Percentiles rank a stretch among this genome's conserved stretches.
Evolutionary conservation across 208 protist genomes (phyloP).

Genomic region (Wallacemonas collosoma): DNA sequence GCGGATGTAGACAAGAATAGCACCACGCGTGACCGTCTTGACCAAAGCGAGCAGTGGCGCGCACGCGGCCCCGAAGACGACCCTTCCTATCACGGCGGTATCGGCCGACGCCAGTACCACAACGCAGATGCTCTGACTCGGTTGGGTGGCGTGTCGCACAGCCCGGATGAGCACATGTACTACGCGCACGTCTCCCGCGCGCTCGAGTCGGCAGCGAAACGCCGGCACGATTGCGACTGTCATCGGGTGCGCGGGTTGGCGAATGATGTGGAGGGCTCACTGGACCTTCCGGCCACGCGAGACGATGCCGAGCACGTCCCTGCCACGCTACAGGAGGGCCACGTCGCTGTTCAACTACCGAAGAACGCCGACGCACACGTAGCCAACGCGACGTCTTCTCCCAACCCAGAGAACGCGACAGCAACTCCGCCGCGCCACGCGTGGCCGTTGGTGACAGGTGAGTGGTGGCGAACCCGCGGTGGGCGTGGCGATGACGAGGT

Average conservation of each 20-base stretch:
- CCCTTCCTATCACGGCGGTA: not conserved
- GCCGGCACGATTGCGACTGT: not conserved
- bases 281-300: not conserved
- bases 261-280: constrained; percentile 11
- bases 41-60: not conserved
- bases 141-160: constrained; percentile 2
- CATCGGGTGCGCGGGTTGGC: not conserved
- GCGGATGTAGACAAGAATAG: no score
- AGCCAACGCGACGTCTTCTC: no score
- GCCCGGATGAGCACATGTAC: constrained; percentile 11
- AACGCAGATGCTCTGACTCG: not conserved
- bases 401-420: no score
- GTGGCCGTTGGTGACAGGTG: constrained; percentile 30
- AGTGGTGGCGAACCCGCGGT: constrained; percentile 55
- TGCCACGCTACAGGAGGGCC: not conserved
- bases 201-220: not conserved
- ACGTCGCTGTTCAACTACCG: not conserved
- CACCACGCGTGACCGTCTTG: not conserved
- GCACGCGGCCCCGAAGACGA: not conserved
- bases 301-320: not conserved
- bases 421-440: not conserved
- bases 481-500: constrained; percentile 74
- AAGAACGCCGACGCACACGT: not conserved
- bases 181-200: not conserved
- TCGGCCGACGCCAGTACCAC: constrained; percentile 1